Percentiles rank a stretch among this genome's conserved stretches.
These are phyloP conservation scores for Cichorium intybus DNA, from an alignment of 140 eudicot species.

Conservation along the genomic window DNA sequence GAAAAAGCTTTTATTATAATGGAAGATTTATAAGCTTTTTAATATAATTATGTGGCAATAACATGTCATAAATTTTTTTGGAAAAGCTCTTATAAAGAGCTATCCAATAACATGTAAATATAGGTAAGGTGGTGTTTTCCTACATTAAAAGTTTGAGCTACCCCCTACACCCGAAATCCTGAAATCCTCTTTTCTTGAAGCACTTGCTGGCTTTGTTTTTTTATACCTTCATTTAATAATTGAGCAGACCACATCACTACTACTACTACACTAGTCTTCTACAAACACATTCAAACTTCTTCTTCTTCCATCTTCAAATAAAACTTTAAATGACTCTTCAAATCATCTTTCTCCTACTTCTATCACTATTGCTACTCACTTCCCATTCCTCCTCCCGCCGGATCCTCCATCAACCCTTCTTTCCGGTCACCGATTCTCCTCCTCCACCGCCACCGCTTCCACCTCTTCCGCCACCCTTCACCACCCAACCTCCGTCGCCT, in stretches of 20 bases:
- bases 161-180: constrained; percentile 22
- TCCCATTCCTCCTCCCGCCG: constrained; percentile 45
- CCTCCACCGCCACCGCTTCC: constrained; percentile 26
- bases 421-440: constrained; percentile 35
- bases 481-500: constrained; percentile 31
- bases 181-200: constrained; percentile 3
- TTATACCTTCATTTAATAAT: constrained; percentile 7
- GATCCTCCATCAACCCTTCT: constrained; percentile 69
- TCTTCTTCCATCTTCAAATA: not conserved
- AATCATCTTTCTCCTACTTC: constrained; percentile 12
- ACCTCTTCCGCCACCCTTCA: constrained; percentile 16
- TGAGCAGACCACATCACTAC: not conserved
- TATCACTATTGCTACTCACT: constrained; percentile 9
- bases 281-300: not conserved
- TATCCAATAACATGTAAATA: no score
- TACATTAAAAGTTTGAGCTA: constrained; percentile 30
- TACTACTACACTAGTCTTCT: not conserved
- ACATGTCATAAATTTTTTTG: no score
- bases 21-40: no score
- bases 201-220: constrained; percentile 1
- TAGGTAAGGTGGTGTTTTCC: constrained; percentile 37
- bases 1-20: no score
- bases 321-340: constrained; percentile 17
- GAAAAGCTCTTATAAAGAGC: no score
- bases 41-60: no score